These are phyloP conservation scores for Middelhovenomyces tepae DNA, from an alignment of 805 yeast genomes.

Conservation along the genomic window DNA sequence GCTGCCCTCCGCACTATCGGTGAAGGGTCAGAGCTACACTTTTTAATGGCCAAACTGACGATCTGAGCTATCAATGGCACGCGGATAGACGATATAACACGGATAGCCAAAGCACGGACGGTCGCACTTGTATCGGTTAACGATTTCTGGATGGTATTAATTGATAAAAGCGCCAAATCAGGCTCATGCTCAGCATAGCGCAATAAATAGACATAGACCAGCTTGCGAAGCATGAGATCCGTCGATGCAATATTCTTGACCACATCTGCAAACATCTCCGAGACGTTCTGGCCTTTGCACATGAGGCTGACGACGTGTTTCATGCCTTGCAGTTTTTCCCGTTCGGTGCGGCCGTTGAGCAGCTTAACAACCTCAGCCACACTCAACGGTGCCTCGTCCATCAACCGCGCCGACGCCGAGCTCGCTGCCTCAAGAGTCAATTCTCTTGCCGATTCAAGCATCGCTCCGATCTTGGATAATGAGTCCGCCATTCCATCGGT, in stretches of 20 bases:
- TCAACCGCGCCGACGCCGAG: conserved; percentile 57
- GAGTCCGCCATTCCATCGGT: conserved; percentile 49
- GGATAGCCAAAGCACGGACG: conserved; percentile 61
- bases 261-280: conserved; percentile 68
- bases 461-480: conserved; percentile 52
- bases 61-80: conserved; percentile 79
- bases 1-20: conserved; percentile 73
- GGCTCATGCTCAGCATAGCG: conserved; percentile 78
- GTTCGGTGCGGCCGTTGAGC: conserved; percentile 58
- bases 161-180: conserved; percentile 79
- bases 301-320: conserved; percentile 37
- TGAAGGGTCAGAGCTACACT: conserved; percentile 60
- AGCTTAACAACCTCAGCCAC: conserved; percentile 57
- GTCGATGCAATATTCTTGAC: conserved; percentile 75
- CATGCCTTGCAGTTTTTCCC: conserved; percentile 54
- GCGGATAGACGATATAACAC: conserved; percentile 74
- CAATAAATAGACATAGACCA: conserved; percentile 68
- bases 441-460: conserved; percentile 72
- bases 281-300: conserved; percentile 33
- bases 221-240: conserved; percentile 54
- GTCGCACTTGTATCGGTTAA: conserved; percentile 62
- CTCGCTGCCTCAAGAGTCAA: conserved; percentile 77
- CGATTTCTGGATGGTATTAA: conserved; percentile 85
- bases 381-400: conserved; percentile 53
- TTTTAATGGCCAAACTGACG: conserved; percentile 59